Evolutionary conservation across 176 grass and related monocot genomes (phyloP), one percentile per base, ranked within the genome.

Genomic region (Oryza australiensis): DNA sequence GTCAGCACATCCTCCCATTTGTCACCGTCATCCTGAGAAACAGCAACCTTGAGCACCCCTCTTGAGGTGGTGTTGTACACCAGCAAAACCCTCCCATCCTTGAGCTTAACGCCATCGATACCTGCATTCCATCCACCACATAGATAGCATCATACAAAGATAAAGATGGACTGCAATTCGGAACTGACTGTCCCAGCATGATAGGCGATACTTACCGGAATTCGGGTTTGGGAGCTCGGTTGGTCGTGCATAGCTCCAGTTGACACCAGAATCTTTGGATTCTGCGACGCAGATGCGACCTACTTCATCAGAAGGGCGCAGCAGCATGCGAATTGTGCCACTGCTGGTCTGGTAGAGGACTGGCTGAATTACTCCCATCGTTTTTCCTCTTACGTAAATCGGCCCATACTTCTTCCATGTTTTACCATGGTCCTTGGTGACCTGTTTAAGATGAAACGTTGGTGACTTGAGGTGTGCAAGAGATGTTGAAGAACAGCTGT

Each of bases 401-500:
- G 86, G 90, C 6, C 90, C 90, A 3, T 92, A 76, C 73, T 92
- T 92, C 45, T 62, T 92, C 90, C 90, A 92, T 63, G 78, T 81
- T 28, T 77, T 67, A 15, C 90, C 90, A 12, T 42, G 13, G 55
- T 92, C 90, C 72, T 45, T 16, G 20, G 90, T 88, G n/a, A 92
- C 90, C 89, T 91, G 60, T 49, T 62, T 16, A 5, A 22, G 70
- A 78, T 43, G 22, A 68, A 32, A 65, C n/a, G 9, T 14, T 16
- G n/a, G 37, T 53, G 46, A 5, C 46, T 49, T 49, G 46, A 53
- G 37, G 16, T 18, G 14, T 15, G 28, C 30, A 33, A 34, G 13
- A 75, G 15, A 60, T 14, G 8, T 14, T 22, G 24, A 34, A 38
- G 33, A 77, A 70, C 14, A 42, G n/a, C 28, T 77, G 75, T 32